phyloP scores from a whole-genome alignment of 2,329 filamentous ascomycete species.

The Pezicula neosporulosa region DNA sequence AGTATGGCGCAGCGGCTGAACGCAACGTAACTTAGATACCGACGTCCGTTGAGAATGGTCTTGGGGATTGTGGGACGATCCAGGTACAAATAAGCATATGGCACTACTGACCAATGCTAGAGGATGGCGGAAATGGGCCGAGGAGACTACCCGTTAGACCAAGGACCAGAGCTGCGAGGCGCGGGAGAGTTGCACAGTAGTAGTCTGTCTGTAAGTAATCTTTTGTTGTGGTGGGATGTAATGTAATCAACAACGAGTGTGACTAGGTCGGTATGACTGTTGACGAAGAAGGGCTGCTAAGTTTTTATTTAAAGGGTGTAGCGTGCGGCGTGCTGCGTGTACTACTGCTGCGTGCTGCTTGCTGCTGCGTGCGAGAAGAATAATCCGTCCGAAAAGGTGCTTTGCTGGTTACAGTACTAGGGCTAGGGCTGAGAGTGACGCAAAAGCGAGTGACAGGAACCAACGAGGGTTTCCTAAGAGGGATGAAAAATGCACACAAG shows the following conservation, averaged over 20 bases:
- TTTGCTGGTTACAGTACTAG: conserved; percentile 5
- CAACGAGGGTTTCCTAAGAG: conserved; percentile 66
- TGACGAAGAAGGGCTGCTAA: conserved; percentile 1
- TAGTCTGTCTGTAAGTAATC: too few species aligned
- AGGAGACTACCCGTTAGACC: too few species aligned
- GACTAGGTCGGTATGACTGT: conserved; percentile 5
- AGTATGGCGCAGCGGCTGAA: conserved; percentile 20
- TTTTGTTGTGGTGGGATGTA: too few species aligned
- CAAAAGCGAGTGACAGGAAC: conserved; percentile 71
- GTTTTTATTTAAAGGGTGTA: too few species aligned
- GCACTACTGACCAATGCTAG: background rate
- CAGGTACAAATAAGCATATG: conserved; percentile 22
- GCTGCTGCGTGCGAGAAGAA: conserved; percentile 1
- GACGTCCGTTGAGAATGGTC: conserved; percentile 10
- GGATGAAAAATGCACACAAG: conserved; percentile 26
- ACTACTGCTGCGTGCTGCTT: too few species aligned
- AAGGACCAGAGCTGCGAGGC: too few species aligned
- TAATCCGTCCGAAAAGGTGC: conserved; percentile 25
- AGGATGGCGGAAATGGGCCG: background rate
- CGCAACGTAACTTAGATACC: conserved; percentile 21
- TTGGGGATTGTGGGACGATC: conserved; percentile 1
- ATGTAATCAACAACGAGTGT: background rate
- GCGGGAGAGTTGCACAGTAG: too few species aligned
- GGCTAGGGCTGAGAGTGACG: conserved; percentile 24
- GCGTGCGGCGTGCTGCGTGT: too few species aligned